Conservation (phyloP, 164 flowering plant species). For the Berberis thunbergii region DNA sequence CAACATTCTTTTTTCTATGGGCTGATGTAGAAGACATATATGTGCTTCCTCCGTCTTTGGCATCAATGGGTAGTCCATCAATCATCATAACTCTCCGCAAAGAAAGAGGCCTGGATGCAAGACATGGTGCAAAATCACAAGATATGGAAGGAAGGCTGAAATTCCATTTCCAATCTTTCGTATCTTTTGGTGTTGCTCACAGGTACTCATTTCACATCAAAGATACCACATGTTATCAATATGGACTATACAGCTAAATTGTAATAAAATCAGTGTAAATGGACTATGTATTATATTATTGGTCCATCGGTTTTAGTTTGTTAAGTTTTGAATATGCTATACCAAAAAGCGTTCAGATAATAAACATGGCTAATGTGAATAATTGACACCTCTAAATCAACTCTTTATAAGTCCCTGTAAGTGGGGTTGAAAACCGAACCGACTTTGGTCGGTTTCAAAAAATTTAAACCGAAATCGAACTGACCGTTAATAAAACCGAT, state of each 20-base stretch:
- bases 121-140: slow-evolving; percentile 77
- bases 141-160: slow-evolving; percentile 89
- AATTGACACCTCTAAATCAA: no score
- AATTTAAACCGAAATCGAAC: no score
- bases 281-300: no score
- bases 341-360: no score
- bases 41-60: slow-evolving; percentile 60
- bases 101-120: slow-evolving; percentile 88
- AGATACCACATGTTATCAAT: neutral
- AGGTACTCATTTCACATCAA: slow-evolving; percentile 32
- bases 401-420: no score
- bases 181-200: slow-evolving; percentile 70
- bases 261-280: no score
- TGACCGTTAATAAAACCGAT: no score
- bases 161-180: slow-evolving; percentile 92
- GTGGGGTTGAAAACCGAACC: no score
- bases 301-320: no score
- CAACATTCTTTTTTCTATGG: slow-evolving; percentile 90
- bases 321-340: no score
- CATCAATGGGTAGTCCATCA: slow-evolving; percentile 92
- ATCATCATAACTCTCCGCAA: slow-evolving; percentile 60
- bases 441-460: no score
- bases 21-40: slow-evolving; percentile 91
- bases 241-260: neutral
- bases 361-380: no score